Evolutionary conservation across 2,329 filamentous ascomycete species (phyloP).

Genomic region (Fusarium kyushuense): DNA sequence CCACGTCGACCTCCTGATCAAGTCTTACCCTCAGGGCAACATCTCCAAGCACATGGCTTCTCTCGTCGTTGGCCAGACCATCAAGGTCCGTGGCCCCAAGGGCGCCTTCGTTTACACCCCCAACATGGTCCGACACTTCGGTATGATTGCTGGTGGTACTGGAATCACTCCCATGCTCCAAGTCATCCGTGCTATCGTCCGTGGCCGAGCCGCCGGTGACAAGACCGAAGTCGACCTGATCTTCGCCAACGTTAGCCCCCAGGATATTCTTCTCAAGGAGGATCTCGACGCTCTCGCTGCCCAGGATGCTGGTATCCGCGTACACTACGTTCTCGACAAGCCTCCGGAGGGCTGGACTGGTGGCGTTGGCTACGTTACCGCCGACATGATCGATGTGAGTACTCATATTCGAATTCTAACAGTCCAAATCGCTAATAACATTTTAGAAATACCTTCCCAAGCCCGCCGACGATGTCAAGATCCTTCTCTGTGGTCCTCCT

Average conservation of each 20-base stretch:
- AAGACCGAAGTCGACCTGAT: conserved; percentile 92
- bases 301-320: conserved; percentile 83
- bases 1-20: conserved; percentile 96
- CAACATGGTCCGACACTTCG: conserved; percentile 96
- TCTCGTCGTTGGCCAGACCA: conserved; percentile 84
- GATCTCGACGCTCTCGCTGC: conserved; percentile 84
- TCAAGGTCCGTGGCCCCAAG: conserved; percentile 94
- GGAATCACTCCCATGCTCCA: conserved; percentile 99
- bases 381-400: conserved; percentile 90
- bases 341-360: conserved; percentile 92
- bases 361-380: conserved; percentile 93
- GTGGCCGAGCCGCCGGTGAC: conserved; percentile 82
- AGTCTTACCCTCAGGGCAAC: conserved; percentile 97
- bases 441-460: conserved; percentile 81
- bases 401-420: conserved; percentile 22
- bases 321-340: conserved; percentile 97
- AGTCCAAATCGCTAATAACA: conserved; percentile 38
- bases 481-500: conserved; percentile 93
- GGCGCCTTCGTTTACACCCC: conserved; percentile 97
- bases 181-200: conserved; percentile 89
- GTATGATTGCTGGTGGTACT: conserved; percentile 97
- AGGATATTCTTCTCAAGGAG: conserved; percentile 94
- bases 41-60: conserved; percentile 93
- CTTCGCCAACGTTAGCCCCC: conserved; percentile 93
- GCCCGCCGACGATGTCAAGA: conserved; percentile 88